Base-by-base conservation (phyloP, 495 filamentous ascomycete species). In the Xylaria grammica region DNA sequence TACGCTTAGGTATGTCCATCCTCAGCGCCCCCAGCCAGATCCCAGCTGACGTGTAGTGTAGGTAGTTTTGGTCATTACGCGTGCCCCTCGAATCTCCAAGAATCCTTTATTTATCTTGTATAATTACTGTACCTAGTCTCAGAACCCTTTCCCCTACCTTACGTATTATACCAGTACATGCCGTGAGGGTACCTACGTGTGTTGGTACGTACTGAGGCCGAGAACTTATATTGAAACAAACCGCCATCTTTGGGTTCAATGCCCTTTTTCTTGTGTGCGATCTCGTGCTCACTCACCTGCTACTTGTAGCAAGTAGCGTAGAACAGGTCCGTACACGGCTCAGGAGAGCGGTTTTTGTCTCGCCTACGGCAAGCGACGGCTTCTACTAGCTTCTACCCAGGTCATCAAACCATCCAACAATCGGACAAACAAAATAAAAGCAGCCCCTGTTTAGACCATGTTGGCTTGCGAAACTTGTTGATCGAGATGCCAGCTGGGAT, bases 401-500 rank as follows among this genome's bases (percentile, higher is more conserved):
- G 15, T 44, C 45, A 36, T 32, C 17, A 20, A 45, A 49, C 22
- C 34, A 15, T 20, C 38, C 13, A 38, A 52, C 30, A 63, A 57
- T 42, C 13, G 15, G 3, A 6, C 7, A 42, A 42, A 17, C 40
- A 9, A 42, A 42, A 3, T 3, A 42, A 17, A 42, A 9, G 17
- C 5, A 42, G 13, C 24, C 34, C 48, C 20, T 24, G 46, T 32
- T 56, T 3, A 42, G 13, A 17, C 34, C 48, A 13, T 24, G 46
- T 32, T 56, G 20, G 30, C 13, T 38, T 63, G 34, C 20, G 11
- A 26, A 38, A 27, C 40, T 36, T 38, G 36, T 22, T 62, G 46
- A 53, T 62, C 58, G 60, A 62, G 46, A 32, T 17, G 15, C 26
- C 49, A 54, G 40, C 60, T 53, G 49, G 51, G 60, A 63, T 63